A percentile compares a stretch with the other conserved stretches of the same genome.
These are phyloP conservation scores for Pythium rishiriense DNA, from an alignment of 352 stramenopile species.

Conservation along the genomic window DNA sequence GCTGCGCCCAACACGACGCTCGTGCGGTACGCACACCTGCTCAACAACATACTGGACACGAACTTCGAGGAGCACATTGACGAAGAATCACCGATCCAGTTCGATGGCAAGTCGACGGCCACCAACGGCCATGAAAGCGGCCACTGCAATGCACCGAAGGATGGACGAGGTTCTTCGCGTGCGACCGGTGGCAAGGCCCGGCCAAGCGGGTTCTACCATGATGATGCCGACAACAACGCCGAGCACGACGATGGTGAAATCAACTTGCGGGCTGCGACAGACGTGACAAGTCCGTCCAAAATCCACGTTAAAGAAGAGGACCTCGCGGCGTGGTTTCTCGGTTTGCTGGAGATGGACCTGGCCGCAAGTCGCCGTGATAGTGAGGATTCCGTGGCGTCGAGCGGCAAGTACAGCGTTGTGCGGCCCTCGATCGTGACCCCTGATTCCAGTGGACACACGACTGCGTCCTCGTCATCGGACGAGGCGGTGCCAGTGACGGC, in stretches of 20 bases:
- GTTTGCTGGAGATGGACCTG: constrained; percentile 64
- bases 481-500: background rate
- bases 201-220: background rate
- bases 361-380: constrained; percentile 30
- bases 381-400: constrained; percentile 18
- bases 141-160: too few relatives aligned
- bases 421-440: background rate
- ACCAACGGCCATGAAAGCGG: constrained; percentile 19
- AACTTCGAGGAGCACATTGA: constrained; percentile 60
- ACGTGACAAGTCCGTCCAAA: constrained; percentile 28
- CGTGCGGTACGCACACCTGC: constrained; percentile 48
- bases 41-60: constrained; percentile 73
- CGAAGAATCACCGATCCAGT: constrained; percentile 15
- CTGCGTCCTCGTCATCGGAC: constrained; percentile 9
- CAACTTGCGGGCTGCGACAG: background rate
- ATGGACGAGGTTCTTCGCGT: background rate
- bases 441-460: background rate
- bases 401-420: background rate
- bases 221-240: background rate
- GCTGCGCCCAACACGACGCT: constrained; percentile 71
- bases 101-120: background rate
- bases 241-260: constrained; percentile 14
- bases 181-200: background rate
- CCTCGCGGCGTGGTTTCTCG: constrained; percentile 70
- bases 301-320: constrained; percentile 60